Evolutionary conservation across 305 asterid species (phyloP), one percentile per base, ranked within the genome.

Genomic region (Fraxinus xanthoxyloides): DNA sequence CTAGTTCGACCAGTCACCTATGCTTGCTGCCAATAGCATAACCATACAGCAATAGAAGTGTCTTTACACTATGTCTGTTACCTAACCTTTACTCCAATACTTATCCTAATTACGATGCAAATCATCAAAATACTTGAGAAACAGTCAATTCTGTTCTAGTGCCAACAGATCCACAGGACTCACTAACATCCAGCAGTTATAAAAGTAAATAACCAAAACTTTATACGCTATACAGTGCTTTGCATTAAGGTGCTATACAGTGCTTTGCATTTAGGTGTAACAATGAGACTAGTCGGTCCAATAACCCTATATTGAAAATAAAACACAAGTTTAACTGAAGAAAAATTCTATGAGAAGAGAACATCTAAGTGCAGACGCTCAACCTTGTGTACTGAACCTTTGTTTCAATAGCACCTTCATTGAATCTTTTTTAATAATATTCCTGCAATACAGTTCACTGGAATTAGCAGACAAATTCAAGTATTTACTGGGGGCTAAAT

Each of bases 371-470:
- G 43, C 56, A 82, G 80, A 84, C 80, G 82, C 72, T 80, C 76
- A 46, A 46, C 56, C 56, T 46, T 46, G 56, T 46, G 56, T 77
- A 56, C 87, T 72, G 48, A 86, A 81, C 87, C 89, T 91, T 81
- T 90, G 94, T 75, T 93, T 93, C 80, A 95, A 87, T 82, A 84
- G 95, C 87, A 87, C 90, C 89, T 88, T 89, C 40, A 85, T 84
- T 81, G 95, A 82, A 85, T 89, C 90, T 77, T 86, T 75, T 83
- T 87, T 88, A 78, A 92, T 75, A 86, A 96, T 82, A 85, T 91
- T 93, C 99, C 99, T 96, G 92, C 84, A 85, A 85, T 54, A 63
- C 30, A 85, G 76, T 40, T 46, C 83, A 77, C 72, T 31, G 75
- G 51, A 51, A 77, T 75, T 30, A 77, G 77, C 30, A 31, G 32